phyloP scores from a whole-genome alignment of 2,329 filamentous ascomycete genomes.

The Aspergillus brasiliensis region DNA sequence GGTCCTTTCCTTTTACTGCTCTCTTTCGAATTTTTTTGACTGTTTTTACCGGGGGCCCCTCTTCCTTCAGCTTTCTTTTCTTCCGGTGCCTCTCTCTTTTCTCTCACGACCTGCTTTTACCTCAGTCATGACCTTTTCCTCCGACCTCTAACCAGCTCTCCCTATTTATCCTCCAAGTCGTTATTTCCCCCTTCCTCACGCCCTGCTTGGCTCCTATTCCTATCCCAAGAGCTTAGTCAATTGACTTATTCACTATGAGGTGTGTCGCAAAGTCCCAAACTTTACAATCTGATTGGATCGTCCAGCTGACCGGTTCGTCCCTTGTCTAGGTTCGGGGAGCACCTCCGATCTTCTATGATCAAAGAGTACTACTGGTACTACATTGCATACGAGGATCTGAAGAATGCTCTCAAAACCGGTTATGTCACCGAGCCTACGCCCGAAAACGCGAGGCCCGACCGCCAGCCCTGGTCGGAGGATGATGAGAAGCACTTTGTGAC shows the following conservation, averaged over 20 bases:
- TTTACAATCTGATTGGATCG: not conserved
- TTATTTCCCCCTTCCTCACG: not conserved
- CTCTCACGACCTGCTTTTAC: not conserved
- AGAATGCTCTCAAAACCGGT: constrained; percentile 77
- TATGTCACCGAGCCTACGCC: constrained; percentile 57
- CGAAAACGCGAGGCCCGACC: constrained; percentile 51
- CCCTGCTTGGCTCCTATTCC: not conserved
- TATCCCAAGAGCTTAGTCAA: not conserved
- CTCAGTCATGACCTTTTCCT: not conserved
- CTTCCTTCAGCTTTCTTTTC: not conserved
- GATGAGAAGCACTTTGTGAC: constrained; percentile 87
- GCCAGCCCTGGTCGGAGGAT: constrained; percentile 80
- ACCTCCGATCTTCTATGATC: constrained; percentile 92
- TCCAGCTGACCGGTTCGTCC: constrained; percentile 14
- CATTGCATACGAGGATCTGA: constrained; percentile 94
- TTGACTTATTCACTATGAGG: constrained; percentile 23
- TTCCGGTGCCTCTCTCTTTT: not conserved
- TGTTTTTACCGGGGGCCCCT: not conserved
- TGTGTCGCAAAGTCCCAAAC: constrained; percentile 11
- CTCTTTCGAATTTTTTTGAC: not conserved
- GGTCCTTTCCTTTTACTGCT: not conserved
- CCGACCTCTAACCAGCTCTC: not conserved
- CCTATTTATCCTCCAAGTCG: not conserved
- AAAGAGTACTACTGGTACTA: constrained; percentile 98
- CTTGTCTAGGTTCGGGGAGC: constrained; percentile 77